Percentiles rank a stretch among this genome's conserved stretches.
Conservation (phyloP, 2,329 filamentous ascomycete genomes). For the Aspergillus sp. region DNA sequence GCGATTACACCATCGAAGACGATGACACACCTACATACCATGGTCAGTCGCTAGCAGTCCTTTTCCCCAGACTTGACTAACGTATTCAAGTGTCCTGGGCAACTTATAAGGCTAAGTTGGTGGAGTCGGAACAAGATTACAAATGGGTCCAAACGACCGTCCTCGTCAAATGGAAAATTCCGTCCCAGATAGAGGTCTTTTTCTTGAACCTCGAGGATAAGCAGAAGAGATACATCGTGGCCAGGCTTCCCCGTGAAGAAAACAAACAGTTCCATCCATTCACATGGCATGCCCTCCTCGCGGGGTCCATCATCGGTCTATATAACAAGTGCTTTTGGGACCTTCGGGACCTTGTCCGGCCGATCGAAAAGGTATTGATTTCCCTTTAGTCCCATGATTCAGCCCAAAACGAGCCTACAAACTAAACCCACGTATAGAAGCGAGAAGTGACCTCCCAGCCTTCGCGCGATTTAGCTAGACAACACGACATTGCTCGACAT, state of each 20-base stretch:
- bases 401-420: too few relatives aligned
- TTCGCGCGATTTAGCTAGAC: slow-evolving; percentile 18
- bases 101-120: not conserved
- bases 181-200: slow-evolving; percentile 9
- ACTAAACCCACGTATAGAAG: not conserved
- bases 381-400: not conserved
- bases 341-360: slow-evolving; percentile 27
- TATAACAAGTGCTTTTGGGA: slow-evolving; percentile 30
- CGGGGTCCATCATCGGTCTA: slow-evolving; percentile 16
- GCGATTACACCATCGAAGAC: not conserved
- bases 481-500: slow-evolving; percentile 33
- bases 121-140: slow-evolving; percentile 9
- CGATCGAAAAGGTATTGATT: slow-evolving; percentile 24
- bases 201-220: slow-evolving; percentile 9
- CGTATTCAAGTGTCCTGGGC: not conserved
- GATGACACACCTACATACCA: not conserved
- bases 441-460: slow-evolving; percentile 1
- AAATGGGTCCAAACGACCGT: slow-evolving; percentile 19
- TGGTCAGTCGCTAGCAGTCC: not conserved
- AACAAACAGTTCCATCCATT: slow-evolving; percentile 14
- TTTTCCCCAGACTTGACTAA: not conserved
- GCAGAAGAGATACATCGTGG: not conserved
- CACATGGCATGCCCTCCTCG: slow-evolving; percentile 23
- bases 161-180: slow-evolving; percentile 19
- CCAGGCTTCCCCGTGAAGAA: not conserved